Base-by-base conservation (phyloP, 495 filamentous ascomycete species). In the Aspergillus haitiensis region DNA sequence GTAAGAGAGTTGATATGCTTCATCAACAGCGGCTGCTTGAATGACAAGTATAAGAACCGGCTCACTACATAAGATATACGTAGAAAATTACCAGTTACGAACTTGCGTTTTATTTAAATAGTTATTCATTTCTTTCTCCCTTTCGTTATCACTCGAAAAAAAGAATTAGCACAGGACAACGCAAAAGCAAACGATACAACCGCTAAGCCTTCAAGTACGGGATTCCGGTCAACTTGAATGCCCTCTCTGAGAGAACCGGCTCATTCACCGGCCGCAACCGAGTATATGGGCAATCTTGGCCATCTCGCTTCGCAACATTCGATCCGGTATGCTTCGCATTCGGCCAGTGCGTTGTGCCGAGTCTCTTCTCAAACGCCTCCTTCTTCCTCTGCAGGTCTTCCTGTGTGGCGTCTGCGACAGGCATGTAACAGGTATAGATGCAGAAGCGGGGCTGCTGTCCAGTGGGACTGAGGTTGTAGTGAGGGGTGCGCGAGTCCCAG, bases 401-500 rank as follows among this genome's bases (percentile, higher is more conserved):
- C 45, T 71, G 69, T 0, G 67, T 70, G 3, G 65, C 69, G 55
- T 74, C 67, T 0, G 64, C 62, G 12, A 72, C 72, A 3, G 72
- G 72, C 70, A 74, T 72, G 52, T 59, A 74, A 56, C 72, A 74
- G 7, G 68, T 72, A 39, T 74, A 74, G n/a, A 72, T 59, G 12
- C 64, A 64, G 37, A 72, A 67, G 1, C 70, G 59, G 7, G 64
- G 61, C 47, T 62, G 57, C 6, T 54, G 18, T 0, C 52, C 60
- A 21, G 54, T 67, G 1, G 69, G 61, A 32, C 64, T 66, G 7
- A 72, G 59, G 52, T 76, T 78, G 49, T 75, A 73, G 62, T 75
- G 74, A 11, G 67, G 68, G 46, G 72, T 74, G 31, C 72, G 60
- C 36, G 71, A 74, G 54, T 77, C 74, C 74, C 74, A 77, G 1